A percentile compares a stretch with the other conserved stretches of the same genome.
These are phyloP conservation scores for Leccinum subtestaceum DNA, from an alignment of 768 basidiomycete genomes.

Conservation along the genomic window DNA sequence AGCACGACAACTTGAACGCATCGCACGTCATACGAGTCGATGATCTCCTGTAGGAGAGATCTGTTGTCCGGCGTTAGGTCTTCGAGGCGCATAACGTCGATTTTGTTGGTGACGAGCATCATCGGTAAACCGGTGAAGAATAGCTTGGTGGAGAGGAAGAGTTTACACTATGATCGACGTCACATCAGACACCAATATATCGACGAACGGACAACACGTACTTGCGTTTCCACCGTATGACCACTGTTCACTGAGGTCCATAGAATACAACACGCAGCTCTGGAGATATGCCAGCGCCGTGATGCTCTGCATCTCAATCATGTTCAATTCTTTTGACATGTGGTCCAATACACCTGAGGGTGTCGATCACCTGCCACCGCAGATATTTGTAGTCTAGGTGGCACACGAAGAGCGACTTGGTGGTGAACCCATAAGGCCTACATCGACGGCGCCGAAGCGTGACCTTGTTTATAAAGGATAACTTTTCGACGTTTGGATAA, in stretches of 20 bases:
- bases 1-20: conserved; percentile 81
- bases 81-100: conserved; percentile 86
- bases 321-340: no score
- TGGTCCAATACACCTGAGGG: no score
- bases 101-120: conserved; percentile 96
- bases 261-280: no score
- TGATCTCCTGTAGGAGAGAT: conserved; percentile 84
- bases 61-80: conserved; percentile 77
- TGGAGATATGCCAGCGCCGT: no score
- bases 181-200: neutral
- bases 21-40: conserved; percentile 66
- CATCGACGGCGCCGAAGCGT: conserved; percentile 91
- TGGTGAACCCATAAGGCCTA: conserved; percentile 99
- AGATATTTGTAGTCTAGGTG: no score
- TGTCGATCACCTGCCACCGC: no score
- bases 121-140: conserved; percentile 92
- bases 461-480: conserved; percentile 99
- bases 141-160: conserved; percentile 99
- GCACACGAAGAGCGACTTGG: conserved; percentile 52
- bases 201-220: conserved; percentile 34
- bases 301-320: no score
- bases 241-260: conserved; percentile 98
- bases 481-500: conserved; percentile 99
- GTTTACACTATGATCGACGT: conserved; percentile 68
- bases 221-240: conserved; percentile 64